Percentiles rank a stretch among this genome's conserved stretches.
Evolutionary conservation across 2,329 filamentous ascomycete genomes (phyloP).

Genomic region (Neocatenulostroma microsporum): DNA sequence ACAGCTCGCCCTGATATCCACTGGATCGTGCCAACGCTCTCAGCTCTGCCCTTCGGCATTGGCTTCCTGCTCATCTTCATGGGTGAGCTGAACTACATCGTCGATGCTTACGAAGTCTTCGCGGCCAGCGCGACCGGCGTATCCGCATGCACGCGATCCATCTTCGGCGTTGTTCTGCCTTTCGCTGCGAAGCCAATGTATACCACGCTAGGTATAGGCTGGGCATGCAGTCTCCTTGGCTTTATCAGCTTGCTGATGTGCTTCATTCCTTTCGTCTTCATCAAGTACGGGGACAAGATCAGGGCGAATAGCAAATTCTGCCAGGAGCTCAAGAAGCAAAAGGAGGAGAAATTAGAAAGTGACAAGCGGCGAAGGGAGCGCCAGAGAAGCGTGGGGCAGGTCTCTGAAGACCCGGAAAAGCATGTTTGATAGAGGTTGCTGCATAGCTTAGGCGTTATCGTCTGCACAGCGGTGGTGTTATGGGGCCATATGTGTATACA

Average conservation of each 20-base stretch:
- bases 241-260: conserved; percentile 44
- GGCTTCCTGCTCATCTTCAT: conserved; percentile 45
- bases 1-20: conserved; percentile 27
- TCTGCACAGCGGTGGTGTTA: not conserved
- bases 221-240: conserved; percentile 49
- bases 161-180: conserved; percentile 59
- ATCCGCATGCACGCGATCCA: conserved; percentile 70
- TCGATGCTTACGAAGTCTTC: conserved; percentile 62
- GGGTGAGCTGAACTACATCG: conserved; percentile 52
- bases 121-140: conserved; percentile 73
- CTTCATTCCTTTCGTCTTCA: conserved; percentile 52
- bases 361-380: not conserved
- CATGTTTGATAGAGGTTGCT: conserved; percentile 16
- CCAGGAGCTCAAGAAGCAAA: conserved; percentile 48
- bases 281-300: conserved; percentile 48
- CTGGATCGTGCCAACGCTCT: conserved; percentile 38
- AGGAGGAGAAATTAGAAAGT: conserved; percentile 23
- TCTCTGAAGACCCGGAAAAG: conserved; percentile 14
- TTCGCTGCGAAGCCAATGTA: conserved; percentile 54
- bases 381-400: not conserved
- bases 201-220: conserved; percentile 58
- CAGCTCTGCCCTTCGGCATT: conserved; percentile 38
- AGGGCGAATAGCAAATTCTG: conserved; percentile 55
- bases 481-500: too few species aligned
- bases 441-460: too few species aligned